Evolutionary conservation across 31 red algal genomes (phyloP), one percentile per base, ranked within the genome.

Genomic region (Odonthalia washingtoniensis): DNA sequence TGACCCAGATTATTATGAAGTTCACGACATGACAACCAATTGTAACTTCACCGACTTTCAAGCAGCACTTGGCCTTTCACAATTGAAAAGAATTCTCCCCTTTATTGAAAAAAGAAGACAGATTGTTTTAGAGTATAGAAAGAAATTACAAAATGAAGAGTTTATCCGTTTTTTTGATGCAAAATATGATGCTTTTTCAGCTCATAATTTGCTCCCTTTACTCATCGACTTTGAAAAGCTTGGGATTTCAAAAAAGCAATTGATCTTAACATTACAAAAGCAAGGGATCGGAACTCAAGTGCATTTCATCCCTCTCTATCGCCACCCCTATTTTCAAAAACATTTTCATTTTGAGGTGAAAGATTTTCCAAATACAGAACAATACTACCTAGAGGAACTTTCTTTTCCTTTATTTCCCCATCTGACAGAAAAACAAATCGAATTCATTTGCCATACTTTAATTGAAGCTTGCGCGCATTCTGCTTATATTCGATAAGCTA

Each of bases 191-290:
- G 72, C 32, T 30, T 39, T 32, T 75, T 30, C 33, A 28, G 72
- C 30, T 33, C 27, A 67, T 67, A 33, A 33, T 35, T 33, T 67
- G 64, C 30, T 39, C 31, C 38, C 72, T 75, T 38, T 42, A 42
- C 37, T 30, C 40, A 75, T 75, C 72, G 72, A 75, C 72, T 75
- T 75, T 75, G 38, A 32, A 32, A 39, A 32, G 38, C 72, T 75
- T 44, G 72, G 72, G 26, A 38, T 40, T 30, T 38, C 72, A 44
- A 38, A 39, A 39, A 38, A 28, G 27, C 37, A 75, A 44, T 32
- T 75, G 33, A 75, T 75, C 32, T 30, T 39, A 44, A 28, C 30
- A 41, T 44, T 75, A 44, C 30, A 39, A 38, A 39, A 75, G 38
- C 33, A 28, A 28, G 72, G 40, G 33, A 41, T 75, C 30, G 72